Conservation (phyloP, 306 rosid species). For the Glycyrrhiza uralensis region DNA sequence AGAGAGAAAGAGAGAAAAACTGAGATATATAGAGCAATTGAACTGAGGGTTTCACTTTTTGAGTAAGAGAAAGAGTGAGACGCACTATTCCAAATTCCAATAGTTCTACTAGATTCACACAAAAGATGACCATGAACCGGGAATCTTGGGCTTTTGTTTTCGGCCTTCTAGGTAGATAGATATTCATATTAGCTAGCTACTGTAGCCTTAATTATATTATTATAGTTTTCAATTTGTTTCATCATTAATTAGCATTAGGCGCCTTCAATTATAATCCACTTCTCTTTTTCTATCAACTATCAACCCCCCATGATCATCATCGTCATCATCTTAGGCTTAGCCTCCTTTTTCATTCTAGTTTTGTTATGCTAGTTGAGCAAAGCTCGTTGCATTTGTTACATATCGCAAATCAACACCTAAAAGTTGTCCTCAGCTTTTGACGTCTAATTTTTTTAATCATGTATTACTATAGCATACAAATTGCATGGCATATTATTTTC, state of each 20-base stretch:
- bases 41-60: constrained; percentile 23
- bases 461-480: constrained; percentile 6
- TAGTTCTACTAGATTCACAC: constrained; percentile 20
- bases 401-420: not conserved
- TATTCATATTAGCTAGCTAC: too few relatives aligned
- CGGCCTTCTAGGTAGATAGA: constrained; percentile 76
- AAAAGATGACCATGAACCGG: constrained; percentile 51
- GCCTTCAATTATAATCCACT: not conserved
- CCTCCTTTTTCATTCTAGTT: too few relatives aligned
- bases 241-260: not conserved
- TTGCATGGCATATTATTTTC: constrained; percentile 7
- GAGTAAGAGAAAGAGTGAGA: constrained; percentile 7
- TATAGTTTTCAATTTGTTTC: not conserved
- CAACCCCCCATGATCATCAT: not conserved
- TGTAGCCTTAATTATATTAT: not conserved
- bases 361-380: not conserved
- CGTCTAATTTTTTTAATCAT: too few relatives aligned
- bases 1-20: constrained; percentile 18
- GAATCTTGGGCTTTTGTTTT: constrained; percentile 55
- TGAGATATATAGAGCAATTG: not conserved
- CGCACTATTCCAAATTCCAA: not conserved
- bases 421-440: not conserved
- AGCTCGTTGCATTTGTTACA: too few relatives aligned
- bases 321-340: too few relatives aligned
- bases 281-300: not conserved